These are phyloP conservation scores for Geotrichum histeridarum DNA, from an alignment of 1,139 yeast genomes.

Conservation along the genomic window DNA sequence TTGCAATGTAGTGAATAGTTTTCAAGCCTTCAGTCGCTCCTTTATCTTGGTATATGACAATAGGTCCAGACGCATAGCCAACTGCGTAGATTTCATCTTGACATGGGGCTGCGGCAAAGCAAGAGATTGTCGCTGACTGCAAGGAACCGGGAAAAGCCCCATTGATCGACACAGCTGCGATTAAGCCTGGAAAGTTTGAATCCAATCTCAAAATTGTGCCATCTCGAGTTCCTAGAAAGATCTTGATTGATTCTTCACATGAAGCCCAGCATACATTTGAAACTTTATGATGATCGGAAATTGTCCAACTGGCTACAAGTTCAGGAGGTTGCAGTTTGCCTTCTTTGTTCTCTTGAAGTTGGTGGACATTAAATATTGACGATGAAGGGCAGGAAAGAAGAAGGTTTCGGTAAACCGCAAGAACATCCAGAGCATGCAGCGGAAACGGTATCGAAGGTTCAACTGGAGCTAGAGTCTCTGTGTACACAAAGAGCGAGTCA, in stretches of 20 bases:
- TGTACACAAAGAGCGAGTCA: slow-evolving; percentile 8
- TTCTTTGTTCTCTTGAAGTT: slow-evolving; percentile 3
- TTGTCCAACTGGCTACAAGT: slow-evolving; percentile 5
- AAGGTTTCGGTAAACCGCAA: slow-evolving; percentile 10
- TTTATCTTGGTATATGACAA: slow-evolving; percentile 13
- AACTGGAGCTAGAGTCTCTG: slow-evolving; percentile 6
- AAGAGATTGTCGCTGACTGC: slow-evolving; percentile 15
- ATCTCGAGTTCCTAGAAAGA: slow-evolving; percentile 19
- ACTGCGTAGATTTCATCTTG: slow-evolving; percentile 18
- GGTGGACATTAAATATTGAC: slow-evolving; percentile 10
- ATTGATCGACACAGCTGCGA: slow-evolving; percentile 2
- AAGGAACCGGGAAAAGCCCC: neutral
- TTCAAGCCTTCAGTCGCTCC: neutral
- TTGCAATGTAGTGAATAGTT: slow-evolving; percentile 10
- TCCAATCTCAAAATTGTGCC: slow-evolving; percentile 17
- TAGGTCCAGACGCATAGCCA: slow-evolving; percentile 19
- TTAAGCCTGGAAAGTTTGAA: neutral
- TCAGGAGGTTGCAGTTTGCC: slow-evolving; percentile 1
- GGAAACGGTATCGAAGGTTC: slow-evolving; percentile 11
- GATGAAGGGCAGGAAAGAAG: slow-evolving; percentile 15
- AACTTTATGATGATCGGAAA: slow-evolving; percentile 11
- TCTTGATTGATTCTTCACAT: slow-evolving; percentile 1
- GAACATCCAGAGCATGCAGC: slow-evolving; percentile 9
- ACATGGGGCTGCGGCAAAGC: slow-evolving; percentile 21
- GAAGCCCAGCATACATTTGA: slow-evolving; percentile 19